These are phyloP conservation scores for Quercus ilex DNA, from an alignment of 306 rosid species.

Conservation along the genomic window DNA sequence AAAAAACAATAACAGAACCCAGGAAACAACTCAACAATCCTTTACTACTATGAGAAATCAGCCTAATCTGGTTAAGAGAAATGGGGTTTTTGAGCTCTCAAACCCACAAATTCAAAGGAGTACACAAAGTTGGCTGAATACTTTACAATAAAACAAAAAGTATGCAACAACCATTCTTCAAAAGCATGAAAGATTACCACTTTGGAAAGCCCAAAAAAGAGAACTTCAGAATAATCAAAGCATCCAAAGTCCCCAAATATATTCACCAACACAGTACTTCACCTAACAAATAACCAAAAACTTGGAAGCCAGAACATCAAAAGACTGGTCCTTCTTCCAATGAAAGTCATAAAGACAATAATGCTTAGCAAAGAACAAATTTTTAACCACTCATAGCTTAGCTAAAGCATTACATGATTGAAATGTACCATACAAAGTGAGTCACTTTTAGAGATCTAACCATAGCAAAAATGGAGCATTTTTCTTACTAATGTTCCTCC, in stretches of 20 bases:
- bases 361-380: conserved; percentile 24
- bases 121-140: conserved; percentile 9
- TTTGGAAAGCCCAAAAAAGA: conserved; percentile 21
- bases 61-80: neutral
- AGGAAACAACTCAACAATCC: conserved; percentile 5
- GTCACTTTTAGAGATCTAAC: conserved; percentile 46
- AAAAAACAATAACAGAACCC: conserved; percentile 6
- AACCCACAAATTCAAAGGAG: conserved; percentile 14
- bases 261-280: conserved; percentile 20
- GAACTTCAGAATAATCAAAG: conserved; percentile 14
- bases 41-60: conserved; percentile 9
- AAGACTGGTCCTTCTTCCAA: conserved; percentile 15
- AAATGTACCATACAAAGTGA: conserved; percentile 24
- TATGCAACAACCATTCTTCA: conserved; percentile 16
- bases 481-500: conserved; percentile 40
- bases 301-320: conserved; percentile 25
- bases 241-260: neutral
- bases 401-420: conserved; percentile 29
- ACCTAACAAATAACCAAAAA: conserved; percentile 11
- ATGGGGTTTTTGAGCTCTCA: conserved; percentile 11
- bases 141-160: conserved; percentile 11
- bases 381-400: conserved; percentile 16
- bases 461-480: conserved; percentile 25
- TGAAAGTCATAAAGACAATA: conserved; percentile 5
- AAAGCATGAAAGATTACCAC: conserved; percentile 14